A percentile compares a stretch with the other conserved stretches of the same genome.
phyloP scores from a whole-genome alignment of 129 eudicot genomes.

The Chrysanthemum makinoi region DNA sequence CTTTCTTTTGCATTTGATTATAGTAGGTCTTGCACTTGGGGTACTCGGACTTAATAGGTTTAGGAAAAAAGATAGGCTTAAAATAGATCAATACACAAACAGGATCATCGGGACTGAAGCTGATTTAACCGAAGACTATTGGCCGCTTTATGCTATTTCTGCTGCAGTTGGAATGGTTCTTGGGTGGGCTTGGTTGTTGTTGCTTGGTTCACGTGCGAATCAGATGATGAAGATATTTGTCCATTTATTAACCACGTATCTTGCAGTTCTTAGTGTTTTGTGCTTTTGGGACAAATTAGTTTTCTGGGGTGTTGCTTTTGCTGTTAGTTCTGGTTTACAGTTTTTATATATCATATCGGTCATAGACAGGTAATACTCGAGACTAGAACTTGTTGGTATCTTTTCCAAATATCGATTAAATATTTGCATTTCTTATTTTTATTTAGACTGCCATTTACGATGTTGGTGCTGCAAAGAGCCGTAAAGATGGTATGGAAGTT shows the following conservation, averaged over 20 bases:
- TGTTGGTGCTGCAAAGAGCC: slow-evolving; percentile 89
- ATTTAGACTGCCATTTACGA: slow-evolving; percentile 76
- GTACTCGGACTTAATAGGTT: slow-evolving; percentile 78
- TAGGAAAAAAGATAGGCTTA: slow-evolving; percentile 81
- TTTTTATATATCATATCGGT: slow-evolving; percentile 91
- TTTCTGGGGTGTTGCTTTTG: slow-evolving; percentile 93
- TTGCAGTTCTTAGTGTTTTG: slow-evolving; percentile 84
- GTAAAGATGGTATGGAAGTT: slow-evolving; percentile 89
- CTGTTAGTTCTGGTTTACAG: slow-evolving; percentile 83
- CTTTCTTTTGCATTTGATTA: slow-evolving; percentile 62
- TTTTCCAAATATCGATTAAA: too few relatives aligned
- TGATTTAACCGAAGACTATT: slow-evolving; percentile 87
- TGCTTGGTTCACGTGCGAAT: slow-evolving; percentile 79
- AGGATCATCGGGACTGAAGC: slow-evolving; percentile 55
- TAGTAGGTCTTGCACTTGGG: slow-evolving; percentile 66
- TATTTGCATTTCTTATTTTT: too few relatives aligned
- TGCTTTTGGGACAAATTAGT: slow-evolving; percentile 81
- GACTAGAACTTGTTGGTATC: not conserved
- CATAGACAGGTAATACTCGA: slow-evolving; percentile 67
- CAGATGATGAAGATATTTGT: slow-evolving; percentile 88
- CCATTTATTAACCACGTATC: slow-evolving; percentile 85
- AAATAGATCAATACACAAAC: slow-evolving; percentile 62
- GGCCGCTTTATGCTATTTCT: slow-evolving; percentile 90
- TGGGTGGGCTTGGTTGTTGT: slow-evolving; percentile 80
- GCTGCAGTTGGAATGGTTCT: slow-evolving; percentile 66